Base-by-base conservation (phyloP, 1,139 yeast species). In the Candida sanyaensis region DNA sequence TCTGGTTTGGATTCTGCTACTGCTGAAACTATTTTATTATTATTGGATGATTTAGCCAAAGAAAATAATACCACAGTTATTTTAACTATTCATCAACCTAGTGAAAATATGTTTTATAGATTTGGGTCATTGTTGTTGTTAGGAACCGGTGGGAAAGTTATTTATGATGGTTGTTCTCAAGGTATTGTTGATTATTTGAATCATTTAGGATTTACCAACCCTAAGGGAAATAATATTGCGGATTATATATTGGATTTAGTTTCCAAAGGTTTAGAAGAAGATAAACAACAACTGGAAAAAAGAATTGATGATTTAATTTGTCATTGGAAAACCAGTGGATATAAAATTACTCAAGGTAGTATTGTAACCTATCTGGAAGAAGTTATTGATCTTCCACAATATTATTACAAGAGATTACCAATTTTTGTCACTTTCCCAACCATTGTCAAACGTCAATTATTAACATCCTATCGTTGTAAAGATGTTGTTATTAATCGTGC, bases 1-100 rank as follows among this genome's bases (percentile, higher is more conserved):
- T 87, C 96, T 1, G 96, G 97, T 0, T 71, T 90, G 24, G 96
- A 90, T 63, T 81, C 93, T 23, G 40, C 88, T 46, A 88, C 96
- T 0, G 88, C 96, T 0, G 75, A 81, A 1, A 78, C 91, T 0
- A 86, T 89, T 41, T 64, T 90, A 41, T 74, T 75, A 34, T 81
- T 89, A 42, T 70, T 90, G 49, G 73, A 80, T 41, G 71, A 73
- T 4, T 66, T 90, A 37, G 83, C 90, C 1, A 58, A 60, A 1
- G 71, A 75, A 11, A 77, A 78, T 45, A 84, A 87, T 0, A 83
- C 89, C 17, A 89, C 96, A 0, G 71, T 90, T 10, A 80, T 90
- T 33, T 72, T 88, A 59, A 88, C 96, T 0, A 86, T 90, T 45
- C 96, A 90, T 61, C 96, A 90, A 58, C 96, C 97, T 1, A 78